A percentile compares a stretch with the other conserved stretches of the same genome.
Evolutionary conservation across 2,329 filamentous ascomycete species (phyloP).

Genomic region (Neonectria magnoliae): DNA sequence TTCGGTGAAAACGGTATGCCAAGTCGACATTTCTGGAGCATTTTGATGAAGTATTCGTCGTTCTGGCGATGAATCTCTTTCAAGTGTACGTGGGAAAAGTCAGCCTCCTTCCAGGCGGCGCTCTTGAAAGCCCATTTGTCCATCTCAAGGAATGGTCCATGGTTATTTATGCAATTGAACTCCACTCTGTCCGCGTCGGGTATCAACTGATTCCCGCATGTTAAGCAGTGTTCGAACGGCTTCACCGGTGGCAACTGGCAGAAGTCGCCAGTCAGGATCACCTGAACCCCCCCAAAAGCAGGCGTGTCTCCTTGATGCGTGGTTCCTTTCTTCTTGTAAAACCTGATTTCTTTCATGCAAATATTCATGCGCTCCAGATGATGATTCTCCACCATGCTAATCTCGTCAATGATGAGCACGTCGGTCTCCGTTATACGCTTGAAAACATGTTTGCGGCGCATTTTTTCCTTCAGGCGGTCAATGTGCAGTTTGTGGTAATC

Average conservation of each 20-base stretch:
- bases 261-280: constrained; percentile 58
- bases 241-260: constrained; percentile 69
- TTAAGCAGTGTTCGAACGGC: constrained; percentile 54
- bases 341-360: constrained; percentile 45
- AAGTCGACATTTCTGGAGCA: constrained; percentile 65
- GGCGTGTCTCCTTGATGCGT: neutral
- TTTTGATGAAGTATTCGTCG: constrained; percentile 62
- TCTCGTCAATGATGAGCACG: constrained; percentile 72
- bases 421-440: constrained; percentile 56
- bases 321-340: neutral
- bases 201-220: constrained; percentile 25
- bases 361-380: constrained; percentile 38
- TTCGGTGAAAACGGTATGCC: constrained; percentile 50
- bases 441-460: constrained; percentile 22
- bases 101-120: constrained; percentile 62
- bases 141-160: constrained; percentile 53
- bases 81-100: constrained; percentile 64
- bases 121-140: constrained; percentile 72
- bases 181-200: neutral
- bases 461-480: neutral
- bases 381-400: constrained; percentile 70
- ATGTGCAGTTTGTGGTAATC: constrained; percentile 34
- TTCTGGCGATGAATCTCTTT: constrained; percentile 66
- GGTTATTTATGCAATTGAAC: constrained; percentile 44
- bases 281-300: constrained; percentile 41